Evolutionary conservation across 2,329 filamentous ascomycete genomes (phyloP), one percentile per base, ranked within the genome.

Genomic region (Alternaria metachromatica): DNA sequence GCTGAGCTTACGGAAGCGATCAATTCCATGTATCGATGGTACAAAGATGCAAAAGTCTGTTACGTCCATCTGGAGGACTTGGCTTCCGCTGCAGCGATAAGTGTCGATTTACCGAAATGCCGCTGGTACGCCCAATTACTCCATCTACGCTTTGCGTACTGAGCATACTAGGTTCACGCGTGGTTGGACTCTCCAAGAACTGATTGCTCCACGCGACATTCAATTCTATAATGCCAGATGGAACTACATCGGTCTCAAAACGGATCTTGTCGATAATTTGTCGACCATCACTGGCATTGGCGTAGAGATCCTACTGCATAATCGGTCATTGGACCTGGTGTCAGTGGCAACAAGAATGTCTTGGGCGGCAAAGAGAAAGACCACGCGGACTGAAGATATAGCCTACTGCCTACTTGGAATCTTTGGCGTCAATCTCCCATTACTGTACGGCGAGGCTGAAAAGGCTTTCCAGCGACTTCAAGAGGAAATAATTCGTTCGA

Each of bases 11-110:
- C 62, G 3, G 60, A 63, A n/a, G 51, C 58, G 4, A 65, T 68
- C 50, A 72, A 65, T 21, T 55, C 46, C 7, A 66, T 70, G 54
- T 64, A 63, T 11, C 21, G n/a, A 18, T 68, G 63, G 63, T 69
- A 69, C 4, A 62, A 15, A 41, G 41, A 4, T 41, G 67, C 15
- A 7, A n/a, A 48, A 26, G 56, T 41, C 7, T 71, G 68, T 25
- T 67, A 62, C 6, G 63, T 57, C 9, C 37, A 41, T 41, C 15
- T 41, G n/a, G 15, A 41, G 5, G 56, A 58, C 10, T 18, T 58
- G 6, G 46, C 43, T 13, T 4, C 11, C 3, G 33, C 13, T 23
- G 9, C 30, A 44, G 23, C 28, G 25, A 9, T 9, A 10, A 7
- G 13, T 2, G n/a, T 20, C 6, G 18, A 58, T 10, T 15, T 58